Evolutionary conservation across 2,329 filamentous ascomycete species (phyloP), one percentile per base, ranked within the genome.

Genomic region (Aotearoamyces nothofagi): DNA sequence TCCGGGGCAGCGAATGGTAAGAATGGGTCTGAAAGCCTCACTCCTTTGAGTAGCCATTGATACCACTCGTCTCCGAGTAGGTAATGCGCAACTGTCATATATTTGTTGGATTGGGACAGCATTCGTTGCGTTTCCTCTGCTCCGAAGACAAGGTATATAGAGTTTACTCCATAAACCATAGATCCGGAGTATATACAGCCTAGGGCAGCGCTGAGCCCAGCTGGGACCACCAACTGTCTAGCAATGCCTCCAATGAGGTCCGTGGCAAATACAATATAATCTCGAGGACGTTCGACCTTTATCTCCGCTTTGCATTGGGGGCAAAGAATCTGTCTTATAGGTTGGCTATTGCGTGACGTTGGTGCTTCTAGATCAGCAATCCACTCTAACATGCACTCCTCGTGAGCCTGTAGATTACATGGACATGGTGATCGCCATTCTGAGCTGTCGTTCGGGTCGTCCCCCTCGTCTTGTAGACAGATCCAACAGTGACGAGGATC

Each of bases 221-320:
- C 41, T 6, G 49, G 45, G 12, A 48, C 17, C 31, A 42, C 36
- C 30, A 39, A 31, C 16, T 15, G 33, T 36, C 40, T 38, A 6
- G 34, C 41, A 14, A 38, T n/a, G 9, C 22, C 29, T 12, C 37
- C 33, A 8, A 47, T 13, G 5, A 28, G 20, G 22, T 47, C 44
- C n/a, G 37, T 34, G 5, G 36, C 14, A 3, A 35, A 22, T 15
- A 96, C 71, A 13, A 90, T 54, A 13, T 69, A 58, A 45, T 86
- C 84, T 44, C 66, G 69, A 9, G 80, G 79, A 27, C 86, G 74
- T 28, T 77, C 68, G 15, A 96, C 61, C 29, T 68, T 59, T 43
- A 96, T 92, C 39, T 72, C 66, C 2, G 73, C 67, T 51, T 92
- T 90, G 65, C 90, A 98, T 37, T 92, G 80, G 3, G 87, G 87